Evolutionary conservation across 768 basidiomycete genomes (phyloP).

Genomic region (Pleurotus tuber-regium): DNA sequence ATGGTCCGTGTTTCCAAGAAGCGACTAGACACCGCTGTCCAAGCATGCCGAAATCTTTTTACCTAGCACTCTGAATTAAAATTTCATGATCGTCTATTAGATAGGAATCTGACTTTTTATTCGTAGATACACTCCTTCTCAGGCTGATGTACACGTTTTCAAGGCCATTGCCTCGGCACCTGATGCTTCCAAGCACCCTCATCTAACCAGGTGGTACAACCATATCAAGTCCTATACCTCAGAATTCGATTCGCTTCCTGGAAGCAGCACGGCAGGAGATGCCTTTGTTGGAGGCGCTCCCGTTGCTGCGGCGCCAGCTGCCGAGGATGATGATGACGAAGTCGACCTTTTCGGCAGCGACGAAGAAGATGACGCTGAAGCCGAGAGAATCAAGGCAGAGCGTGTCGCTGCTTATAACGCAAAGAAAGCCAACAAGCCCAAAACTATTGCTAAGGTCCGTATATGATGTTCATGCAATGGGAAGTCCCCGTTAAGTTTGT

Average conservation of each 20-base stretch:
- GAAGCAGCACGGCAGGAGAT: constrained; percentile 81
- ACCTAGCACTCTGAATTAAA: constrained; percentile 75
- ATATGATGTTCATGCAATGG: constrained; percentile 3
- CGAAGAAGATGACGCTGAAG: constrained; percentile 81
- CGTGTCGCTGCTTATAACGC: constrained; percentile 91
- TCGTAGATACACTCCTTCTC: constrained; percentile 83
- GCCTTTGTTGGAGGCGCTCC: constrained; percentile 59
- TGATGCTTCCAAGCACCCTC: constrained; percentile 60
- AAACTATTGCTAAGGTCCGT: constrained; percentile 82
- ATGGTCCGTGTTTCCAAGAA: constrained; percentile 98
- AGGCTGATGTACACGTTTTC: constrained; percentile 92
- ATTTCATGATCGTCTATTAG: constrained; percentile 1
- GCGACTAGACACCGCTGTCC: constrained; percentile 88
- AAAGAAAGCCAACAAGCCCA: constrained; percentile 90
- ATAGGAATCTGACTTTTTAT: constrained; percentile 11
- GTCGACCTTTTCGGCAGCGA: constrained; percentile 88
- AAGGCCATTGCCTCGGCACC: constrained; percentile 72
- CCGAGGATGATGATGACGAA: constrained; percentile 67
- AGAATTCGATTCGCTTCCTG: constrained; percentile 77
- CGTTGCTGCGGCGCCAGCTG: constrained; percentile 39
- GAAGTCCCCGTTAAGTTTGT: background rate
- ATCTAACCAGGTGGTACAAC: constrained; percentile 87
- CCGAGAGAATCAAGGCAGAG: constrained; percentile 85
- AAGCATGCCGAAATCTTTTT: constrained; percentile 66
- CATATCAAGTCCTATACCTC: constrained; percentile 87